Conservation (phyloP, 2,329 filamentous ascomycete genomes). For the Shiraia sp. region DNA sequence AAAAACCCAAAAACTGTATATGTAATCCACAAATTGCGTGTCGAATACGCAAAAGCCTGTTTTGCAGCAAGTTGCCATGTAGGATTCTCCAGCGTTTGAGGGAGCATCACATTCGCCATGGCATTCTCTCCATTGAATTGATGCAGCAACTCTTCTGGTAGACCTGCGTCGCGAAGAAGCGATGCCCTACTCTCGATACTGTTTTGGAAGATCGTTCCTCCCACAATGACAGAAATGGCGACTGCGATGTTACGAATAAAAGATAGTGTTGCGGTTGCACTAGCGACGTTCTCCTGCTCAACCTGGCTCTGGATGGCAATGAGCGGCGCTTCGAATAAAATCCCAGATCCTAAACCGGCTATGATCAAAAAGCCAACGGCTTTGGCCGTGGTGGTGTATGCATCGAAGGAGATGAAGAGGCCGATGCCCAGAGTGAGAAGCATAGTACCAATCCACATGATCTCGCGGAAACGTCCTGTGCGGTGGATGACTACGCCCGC, state of each 20-base stretch:
- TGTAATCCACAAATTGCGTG: conserved; percentile 55
- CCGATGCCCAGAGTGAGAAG: conserved; percentile 41
- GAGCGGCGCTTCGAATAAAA: conserved; percentile 59
- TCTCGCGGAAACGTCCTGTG: conserved; percentile 47
- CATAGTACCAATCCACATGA: conserved; percentile 41
- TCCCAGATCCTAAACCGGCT: conserved; percentile 55
- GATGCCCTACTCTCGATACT: conserved; percentile 62
- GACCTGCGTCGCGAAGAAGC: conserved; percentile 50
- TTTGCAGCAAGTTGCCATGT: conserved; percentile 50
- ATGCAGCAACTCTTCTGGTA: conserved; percentile 55
- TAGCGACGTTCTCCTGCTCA: conserved; percentile 54
- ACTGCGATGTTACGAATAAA: conserved; percentile 53
- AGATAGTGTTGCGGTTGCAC: conserved; percentile 56
- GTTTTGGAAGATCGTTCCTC: conserved; percentile 57
- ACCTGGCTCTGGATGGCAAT: conserved; percentile 61
- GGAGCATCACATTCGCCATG: conserved; percentile 62
- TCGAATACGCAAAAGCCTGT: conserved; percentile 48
- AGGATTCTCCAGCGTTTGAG: conserved; percentile 53
- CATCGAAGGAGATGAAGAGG: conserved; percentile 39
- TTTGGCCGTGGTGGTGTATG: conserved; percentile 26
- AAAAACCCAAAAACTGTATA: conserved; percentile 48
- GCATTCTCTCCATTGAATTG: conserved; percentile 62
- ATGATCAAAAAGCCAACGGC: conserved; percentile 57
- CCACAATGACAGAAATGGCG: conserved; percentile 54
- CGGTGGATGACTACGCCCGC: conserved; percentile 54